Evolutionary conservation across 2,329 filamentous ascomycete species (phyloP).

Genomic region (Atkinsonella texensis): DNA sequence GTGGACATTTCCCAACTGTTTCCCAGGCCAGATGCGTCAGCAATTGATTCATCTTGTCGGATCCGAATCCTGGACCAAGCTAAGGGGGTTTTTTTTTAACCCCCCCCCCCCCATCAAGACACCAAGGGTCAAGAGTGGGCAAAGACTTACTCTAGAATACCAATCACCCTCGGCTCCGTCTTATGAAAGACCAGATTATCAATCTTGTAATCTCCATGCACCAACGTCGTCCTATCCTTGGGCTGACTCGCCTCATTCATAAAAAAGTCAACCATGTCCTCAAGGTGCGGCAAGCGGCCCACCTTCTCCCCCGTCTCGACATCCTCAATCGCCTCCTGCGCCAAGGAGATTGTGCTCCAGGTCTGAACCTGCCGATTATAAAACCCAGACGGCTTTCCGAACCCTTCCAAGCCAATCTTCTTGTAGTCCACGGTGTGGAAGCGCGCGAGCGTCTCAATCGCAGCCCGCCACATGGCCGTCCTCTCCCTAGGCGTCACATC

Average conservation of each 20-base stretch:
- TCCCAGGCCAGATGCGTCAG: not conserved
- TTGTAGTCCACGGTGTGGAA: conserved; percentile 65
- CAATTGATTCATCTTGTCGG: not conserved
- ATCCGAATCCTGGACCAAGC: too few relatives aligned
- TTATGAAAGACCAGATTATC: conserved; percentile 85
- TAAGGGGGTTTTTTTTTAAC: too few relatives aligned
- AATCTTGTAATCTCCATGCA: conserved; percentile 97
- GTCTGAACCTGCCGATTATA: conserved; percentile 79
- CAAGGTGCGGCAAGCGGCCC: conserved; percentile 72
- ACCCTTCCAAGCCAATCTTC: conserved; percentile 55
- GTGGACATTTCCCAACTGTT: conserved; percentile 92
- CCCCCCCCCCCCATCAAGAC: too few relatives aligned
- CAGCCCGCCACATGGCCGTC: conserved; percentile 73
- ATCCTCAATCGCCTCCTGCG: conserved; percentile 65
- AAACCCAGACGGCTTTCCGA: conserved; percentile 65
- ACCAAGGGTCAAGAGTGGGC: not conserved
- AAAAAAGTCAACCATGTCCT: conserved; percentile 72
- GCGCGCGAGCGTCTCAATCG: conserved; percentile 69
- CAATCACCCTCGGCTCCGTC: conserved; percentile 77
- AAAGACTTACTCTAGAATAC: conserved; percentile 66
- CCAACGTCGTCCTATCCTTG: conserved; percentile 61
- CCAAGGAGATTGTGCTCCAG: conserved; percentile 64
- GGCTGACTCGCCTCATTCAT: conserved; percentile 57
- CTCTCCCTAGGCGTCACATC: conserved; percentile 57
- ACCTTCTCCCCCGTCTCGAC: conserved; percentile 65